Conservation (phyloP, 1,284 basidiomycete genomes). For the Melanopsichium pennsylvanicum region DNA sequence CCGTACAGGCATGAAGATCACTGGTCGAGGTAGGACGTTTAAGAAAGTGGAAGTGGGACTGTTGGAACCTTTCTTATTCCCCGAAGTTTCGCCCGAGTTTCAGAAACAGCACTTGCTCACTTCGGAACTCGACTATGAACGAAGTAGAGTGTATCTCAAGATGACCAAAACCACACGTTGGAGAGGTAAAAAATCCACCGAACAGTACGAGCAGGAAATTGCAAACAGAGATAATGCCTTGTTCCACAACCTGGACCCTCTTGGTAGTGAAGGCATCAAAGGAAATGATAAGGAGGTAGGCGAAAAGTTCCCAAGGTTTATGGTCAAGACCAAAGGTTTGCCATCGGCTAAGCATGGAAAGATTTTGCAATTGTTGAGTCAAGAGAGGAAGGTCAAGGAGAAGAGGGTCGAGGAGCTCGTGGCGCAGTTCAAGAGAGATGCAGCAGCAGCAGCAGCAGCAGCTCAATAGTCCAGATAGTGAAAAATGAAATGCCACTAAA, state of each 20-base stretch:
- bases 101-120: slow-evolving; percentile 42
- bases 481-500: too few species aligned
- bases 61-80: slow-evolving; percentile 64
- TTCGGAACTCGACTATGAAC: slow-evolving; percentile 54
- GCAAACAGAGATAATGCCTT: slow-evolving; percentile 9
- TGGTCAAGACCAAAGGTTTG: slow-evolving; percentile 40
- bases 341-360: slow-evolving; percentile 54
- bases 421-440: slow-evolving; percentile 36
- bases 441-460: neutral
- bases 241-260: slow-evolving; percentile 23
- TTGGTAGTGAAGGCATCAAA: slow-evolving; percentile 10
- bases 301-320: slow-evolving; percentile 28
- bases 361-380: slow-evolving; percentile 44
- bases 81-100: slow-evolving; percentile 53
- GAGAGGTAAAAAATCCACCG: slow-evolving; percentile 42
- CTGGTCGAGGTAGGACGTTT: slow-evolving; percentile 47
- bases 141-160: slow-evolving; percentile 48
- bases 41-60: slow-evolving; percentile 65
- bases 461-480: too few species aligned
- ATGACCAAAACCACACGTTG: slow-evolving; percentile 57
- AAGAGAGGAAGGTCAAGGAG: slow-evolving; percentile 49
- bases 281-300: slow-evolving; percentile 1
- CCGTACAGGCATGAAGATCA: slow-evolving; percentile 70
- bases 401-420: slow-evolving; percentile 37
- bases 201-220: slow-evolving; percentile 37